These are phyloP conservation scores for Phytophthora podocarpi DNA, from an alignment of 352 stramenopile genomes.

Conservation along the genomic window DNA sequence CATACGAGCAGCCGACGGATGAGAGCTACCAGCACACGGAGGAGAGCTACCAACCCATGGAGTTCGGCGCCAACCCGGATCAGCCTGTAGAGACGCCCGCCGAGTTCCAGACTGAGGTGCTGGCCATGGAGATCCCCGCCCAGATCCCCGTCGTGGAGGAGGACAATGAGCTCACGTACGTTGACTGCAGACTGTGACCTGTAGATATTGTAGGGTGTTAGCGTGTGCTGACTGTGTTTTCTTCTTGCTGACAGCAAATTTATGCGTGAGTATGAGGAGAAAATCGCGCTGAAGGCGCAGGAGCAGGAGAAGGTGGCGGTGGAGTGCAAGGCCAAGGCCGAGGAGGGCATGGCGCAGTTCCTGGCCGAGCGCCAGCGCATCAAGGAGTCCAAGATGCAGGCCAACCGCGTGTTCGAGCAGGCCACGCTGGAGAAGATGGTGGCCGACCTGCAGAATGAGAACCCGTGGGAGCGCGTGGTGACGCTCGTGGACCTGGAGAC, in stretches of 20 bases:
- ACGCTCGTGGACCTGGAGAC: conserved; percentile 93
- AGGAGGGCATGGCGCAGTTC: conserved; percentile 82
- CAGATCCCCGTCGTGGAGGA: conserved; percentile 61
- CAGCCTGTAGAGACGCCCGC: conserved; percentile 15
- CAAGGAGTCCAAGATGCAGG: conserved; percentile 91
- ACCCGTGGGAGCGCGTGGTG: conserved; percentile 94
- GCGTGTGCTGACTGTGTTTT: not conserved
- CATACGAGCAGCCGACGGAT: conserved; percentile 14
- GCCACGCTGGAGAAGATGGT: conserved; percentile 95
- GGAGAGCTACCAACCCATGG: conserved; percentile 34
- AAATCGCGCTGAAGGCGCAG: conserved; percentile 66
- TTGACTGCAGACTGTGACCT: not conserved
- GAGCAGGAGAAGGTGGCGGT: conserved; percentile 78
- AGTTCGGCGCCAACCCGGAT: conserved; percentile 20
- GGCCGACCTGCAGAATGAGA: conserved; percentile 94
- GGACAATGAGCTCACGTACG: conserved; percentile 80
- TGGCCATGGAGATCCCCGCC: conserved; percentile 33
- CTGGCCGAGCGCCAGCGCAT: conserved; percentile 81
- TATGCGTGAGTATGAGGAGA: conserved; percentile 71
- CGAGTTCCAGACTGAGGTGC: conserved; percentile 18
- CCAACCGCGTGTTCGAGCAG: conserved; percentile 94
- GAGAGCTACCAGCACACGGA: conserved; percentile 18
- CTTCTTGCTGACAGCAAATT: conserved; percentile 53
- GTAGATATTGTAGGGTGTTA: not conserved
- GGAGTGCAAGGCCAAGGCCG: conserved; percentile 75